A percentile compares a stretch with the other conserved stretches of the same genome.
phyloP scores from a whole-genome alignment of 441 rosid species.

The Jatropha podagrica region DNA sequence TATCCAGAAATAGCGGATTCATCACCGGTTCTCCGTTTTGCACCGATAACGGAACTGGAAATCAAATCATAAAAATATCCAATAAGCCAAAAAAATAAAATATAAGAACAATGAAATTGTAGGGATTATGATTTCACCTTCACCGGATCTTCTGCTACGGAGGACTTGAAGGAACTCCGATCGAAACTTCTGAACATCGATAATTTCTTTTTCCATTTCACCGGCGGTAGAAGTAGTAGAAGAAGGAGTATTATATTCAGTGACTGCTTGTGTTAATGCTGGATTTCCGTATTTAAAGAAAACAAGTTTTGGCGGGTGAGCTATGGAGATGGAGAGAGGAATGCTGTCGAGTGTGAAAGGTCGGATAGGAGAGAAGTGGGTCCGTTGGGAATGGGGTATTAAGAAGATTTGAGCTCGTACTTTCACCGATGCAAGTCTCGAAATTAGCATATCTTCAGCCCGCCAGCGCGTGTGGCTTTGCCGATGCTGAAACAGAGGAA shows the following conservation, averaged over 20 bases:
- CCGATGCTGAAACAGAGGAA: no score
- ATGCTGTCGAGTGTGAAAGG: constrained; percentile 17
- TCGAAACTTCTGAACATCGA: constrained; percentile 40
- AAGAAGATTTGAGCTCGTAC: not conserved
- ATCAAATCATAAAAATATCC: constrained; percentile 2
- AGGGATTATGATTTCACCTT: constrained; percentile 34
- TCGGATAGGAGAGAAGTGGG: not conserved
- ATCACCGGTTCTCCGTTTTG: constrained; percentile 54
- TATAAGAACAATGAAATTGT: not conserved
- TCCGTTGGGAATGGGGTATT: not conserved
- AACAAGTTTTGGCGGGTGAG: constrained; percentile 20
- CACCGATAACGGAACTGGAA: constrained; percentile 54
- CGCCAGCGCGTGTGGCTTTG: no score
- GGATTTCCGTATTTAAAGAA: constrained; percentile 18
- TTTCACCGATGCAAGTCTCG: not conserved
- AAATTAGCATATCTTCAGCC: not conserved
- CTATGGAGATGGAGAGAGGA: constrained; percentile 18
- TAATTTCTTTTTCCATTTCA: constrained; percentile 3
- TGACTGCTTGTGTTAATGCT: not conserved
- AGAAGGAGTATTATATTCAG: not conserved
- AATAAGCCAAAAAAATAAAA: not conserved
- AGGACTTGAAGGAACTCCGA: constrained; percentile 52
- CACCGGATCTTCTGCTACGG: constrained; percentile 46
- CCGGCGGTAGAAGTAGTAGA: not conserved
- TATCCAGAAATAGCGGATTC: constrained; percentile 61